These are phyloP conservation scores for Ceratocystis colombiana DNA, from an alignment of 2,329 filamentous ascomycete species.

Conservation along the genomic window DNA sequence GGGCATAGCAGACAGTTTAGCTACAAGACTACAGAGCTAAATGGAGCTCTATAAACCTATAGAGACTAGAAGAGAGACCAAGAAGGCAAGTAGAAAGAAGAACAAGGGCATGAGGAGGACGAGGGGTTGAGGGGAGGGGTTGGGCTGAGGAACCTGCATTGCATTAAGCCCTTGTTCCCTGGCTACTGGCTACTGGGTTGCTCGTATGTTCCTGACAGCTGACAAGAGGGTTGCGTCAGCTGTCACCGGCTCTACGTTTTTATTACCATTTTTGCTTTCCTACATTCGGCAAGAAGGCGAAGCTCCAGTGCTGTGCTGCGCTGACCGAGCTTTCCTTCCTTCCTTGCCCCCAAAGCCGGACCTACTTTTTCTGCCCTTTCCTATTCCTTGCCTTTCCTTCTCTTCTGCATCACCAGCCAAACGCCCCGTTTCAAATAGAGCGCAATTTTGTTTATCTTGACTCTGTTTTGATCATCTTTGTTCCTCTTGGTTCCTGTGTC, in stretches of 20 bases:
- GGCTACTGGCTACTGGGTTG: background rate
- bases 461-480: background rate
- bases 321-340: background rate
- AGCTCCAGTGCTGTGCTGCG: background rate
- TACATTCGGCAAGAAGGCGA: background rate
- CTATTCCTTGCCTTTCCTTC: background rate
- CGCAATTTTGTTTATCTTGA: background rate
- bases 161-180: background rate
- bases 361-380: slow-evolving; percentile 1
- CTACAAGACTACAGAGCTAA: too few species aligned
- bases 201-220: background rate
- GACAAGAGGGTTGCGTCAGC: background rate
- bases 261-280: background rate
- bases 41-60: too few species aligned
- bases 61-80: too few species aligned
- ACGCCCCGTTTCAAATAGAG: background rate
- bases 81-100: too few species aligned
- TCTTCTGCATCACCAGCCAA: background rate
- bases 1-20: too few species aligned
- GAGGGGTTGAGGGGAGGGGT: slow-evolving; percentile 10
- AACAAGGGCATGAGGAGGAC: background rate
- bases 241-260: background rate
- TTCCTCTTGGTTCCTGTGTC: slow-evolving; percentile 7
- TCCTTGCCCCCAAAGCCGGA: background rate
- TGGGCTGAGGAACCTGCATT: slow-evolving; percentile 1